Percentiles rank a stretch among this genome's conserved stretches.
These are phyloP conservation scores for Coffea eugenioides DNA, from an alignment of 257 asterid genomes.

Conservation along the genomic window DNA sequence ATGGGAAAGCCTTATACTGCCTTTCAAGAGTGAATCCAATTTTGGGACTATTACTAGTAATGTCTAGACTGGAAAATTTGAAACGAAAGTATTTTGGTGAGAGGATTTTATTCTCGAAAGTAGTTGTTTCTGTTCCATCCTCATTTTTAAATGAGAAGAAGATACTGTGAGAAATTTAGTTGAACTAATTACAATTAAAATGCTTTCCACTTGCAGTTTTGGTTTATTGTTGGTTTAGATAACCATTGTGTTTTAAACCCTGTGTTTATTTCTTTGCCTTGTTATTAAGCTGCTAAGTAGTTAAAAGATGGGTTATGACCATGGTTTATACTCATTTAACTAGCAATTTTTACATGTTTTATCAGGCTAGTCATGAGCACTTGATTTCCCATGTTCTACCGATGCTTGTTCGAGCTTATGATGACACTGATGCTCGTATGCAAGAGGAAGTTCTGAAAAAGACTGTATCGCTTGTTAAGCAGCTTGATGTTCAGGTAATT, in stretches of 20 bases:
- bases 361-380: conserved; percentile 85
- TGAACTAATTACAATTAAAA: not conserved
- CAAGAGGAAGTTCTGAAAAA: conserved; percentile 97
- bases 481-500: conserved; percentile 84
- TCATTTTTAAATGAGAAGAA: not conserved
- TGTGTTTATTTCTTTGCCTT: not conserved
- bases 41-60: not conserved
- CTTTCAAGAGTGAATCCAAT: not conserved
- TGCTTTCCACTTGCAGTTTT: not conserved
- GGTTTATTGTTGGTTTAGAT: not conserved
- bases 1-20: not conserved
- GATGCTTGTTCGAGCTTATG: conserved; percentile 93
- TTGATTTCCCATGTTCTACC: conserved; percentile 82
- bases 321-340: not conserved
- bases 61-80: not conserved
- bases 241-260: not conserved
- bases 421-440: conserved; percentile 90
- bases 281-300: not conserved
- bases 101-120: not conserved
- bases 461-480: conserved; percentile 75
- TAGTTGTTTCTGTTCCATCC: not conserved
- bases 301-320: not conserved
- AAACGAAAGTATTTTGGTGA: not conserved
- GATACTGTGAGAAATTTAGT: not conserved
- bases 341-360: not conserved